Conservation (phyloP, 2,329 filamentous ascomycete genomes). For the Trichoderma semiorbis region DNA sequence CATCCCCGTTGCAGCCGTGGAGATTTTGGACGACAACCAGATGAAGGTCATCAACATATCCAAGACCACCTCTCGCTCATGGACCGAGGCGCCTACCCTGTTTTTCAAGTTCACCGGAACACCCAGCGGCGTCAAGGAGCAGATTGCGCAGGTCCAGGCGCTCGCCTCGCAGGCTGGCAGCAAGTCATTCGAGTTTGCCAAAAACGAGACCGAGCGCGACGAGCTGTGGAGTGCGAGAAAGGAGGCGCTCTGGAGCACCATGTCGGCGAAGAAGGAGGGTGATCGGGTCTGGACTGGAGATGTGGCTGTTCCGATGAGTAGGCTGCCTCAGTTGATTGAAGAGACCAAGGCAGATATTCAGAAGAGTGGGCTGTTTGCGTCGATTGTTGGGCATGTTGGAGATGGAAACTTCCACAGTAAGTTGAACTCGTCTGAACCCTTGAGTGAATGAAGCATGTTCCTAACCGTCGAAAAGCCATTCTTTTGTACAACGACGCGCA, state of each 20-base stretch:
- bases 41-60: conserved; percentile 69
- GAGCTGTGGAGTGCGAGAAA: conserved; percentile 83
- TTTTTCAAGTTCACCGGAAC: conserved; percentile 85
- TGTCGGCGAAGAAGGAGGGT: conserved; percentile 61
- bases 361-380: conserved; percentile 42
- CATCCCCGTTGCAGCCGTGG: conserved; percentile 84
- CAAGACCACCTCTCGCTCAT: conserved; percentile 61
- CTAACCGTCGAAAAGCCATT: conserved; percentile 40
- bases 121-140: conserved; percentile 69
- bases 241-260: conserved; percentile 77
- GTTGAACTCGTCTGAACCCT: conserved; percentile 21
- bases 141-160: conserved; percentile 63
- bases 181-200: conserved; percentile 75
- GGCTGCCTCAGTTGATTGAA: conserved; percentile 71
- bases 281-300: conserved; percentile 83
- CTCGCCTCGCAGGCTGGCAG: conserved; percentile 60
- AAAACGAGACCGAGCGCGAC: conserved; percentile 62
- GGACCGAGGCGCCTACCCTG: conserved; percentile 71
- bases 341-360: conserved; percentile 54
- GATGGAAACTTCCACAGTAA: conserved; percentile 74
- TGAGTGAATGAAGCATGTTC: background rate
- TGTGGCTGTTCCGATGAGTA: conserved; percentile 77
- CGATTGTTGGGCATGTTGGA: conserved; percentile 68
- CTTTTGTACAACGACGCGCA: conserved; percentile 63
- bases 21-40: conserved; percentile 88